Conservation (phyloP, 2,329 filamentous ascomycete genomes). For the Alternaria atra region DNA sequence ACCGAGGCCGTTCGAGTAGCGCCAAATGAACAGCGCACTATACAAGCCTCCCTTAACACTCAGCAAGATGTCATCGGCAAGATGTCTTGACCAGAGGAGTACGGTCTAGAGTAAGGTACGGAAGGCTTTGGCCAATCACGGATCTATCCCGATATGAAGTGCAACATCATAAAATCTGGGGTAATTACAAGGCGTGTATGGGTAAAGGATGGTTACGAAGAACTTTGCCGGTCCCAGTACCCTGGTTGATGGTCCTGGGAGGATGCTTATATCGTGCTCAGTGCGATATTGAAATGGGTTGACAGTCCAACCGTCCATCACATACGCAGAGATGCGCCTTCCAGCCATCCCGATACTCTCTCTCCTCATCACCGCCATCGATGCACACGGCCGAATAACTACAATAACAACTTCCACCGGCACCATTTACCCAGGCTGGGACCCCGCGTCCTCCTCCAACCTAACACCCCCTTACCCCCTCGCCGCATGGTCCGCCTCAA, state of each 20-base stretch:
- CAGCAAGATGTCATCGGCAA: neutral
- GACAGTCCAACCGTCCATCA: no score
- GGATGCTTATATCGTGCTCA: neutral
- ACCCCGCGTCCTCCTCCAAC: no score
- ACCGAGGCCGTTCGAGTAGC: neutral
- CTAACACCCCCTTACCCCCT: no score
- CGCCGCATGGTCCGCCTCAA: no score
- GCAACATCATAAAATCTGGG: slow-evolving; percentile 17
- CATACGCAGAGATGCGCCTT: neutral
- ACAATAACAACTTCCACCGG: no score
- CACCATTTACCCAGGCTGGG: no score
- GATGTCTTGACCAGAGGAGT: neutral
- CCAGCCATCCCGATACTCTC: neutral
- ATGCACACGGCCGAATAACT: no score
- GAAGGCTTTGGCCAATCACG: slow-evolving; percentile 18
- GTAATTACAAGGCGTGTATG: slow-evolving; percentile 17
- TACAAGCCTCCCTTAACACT: neutral
- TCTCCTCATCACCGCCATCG: no score
- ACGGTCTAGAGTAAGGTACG: neutral
- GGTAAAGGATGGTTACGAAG: neutral
- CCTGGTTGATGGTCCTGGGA: neutral
- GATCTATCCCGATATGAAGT: slow-evolving; percentile 19
- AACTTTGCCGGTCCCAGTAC: neutral
- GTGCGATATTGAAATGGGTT: neutral
- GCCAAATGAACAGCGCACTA: neutral